A percentile compares a stretch with the other conserved stretches of the same genome.
Evolutionary conservation across 441 rosid genomes (phyloP).

Genomic region (Manihot esculenta): DNA sequence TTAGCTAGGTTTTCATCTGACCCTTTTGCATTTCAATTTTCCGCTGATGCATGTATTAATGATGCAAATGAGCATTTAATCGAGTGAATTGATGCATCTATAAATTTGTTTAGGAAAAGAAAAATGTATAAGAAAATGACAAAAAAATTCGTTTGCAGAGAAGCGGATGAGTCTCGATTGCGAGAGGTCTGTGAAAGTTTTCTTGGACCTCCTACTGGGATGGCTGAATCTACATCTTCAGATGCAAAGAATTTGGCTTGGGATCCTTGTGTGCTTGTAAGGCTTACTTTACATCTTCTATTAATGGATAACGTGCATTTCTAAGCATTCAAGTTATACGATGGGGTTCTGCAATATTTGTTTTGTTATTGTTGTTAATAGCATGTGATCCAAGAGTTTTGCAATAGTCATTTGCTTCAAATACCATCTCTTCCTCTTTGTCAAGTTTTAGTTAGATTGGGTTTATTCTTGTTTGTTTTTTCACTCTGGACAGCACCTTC

Average conservation of each 20-base stretch:
- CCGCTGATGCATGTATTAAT: background rate
- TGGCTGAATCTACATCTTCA: constrained; percentile 53
- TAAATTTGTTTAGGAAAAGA: background rate
- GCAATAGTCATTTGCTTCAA: constrained; percentile 2
- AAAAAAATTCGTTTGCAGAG: constrained; percentile 48
- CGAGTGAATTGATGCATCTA: background rate
- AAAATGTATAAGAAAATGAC: background rate
- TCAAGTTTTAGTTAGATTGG: background rate
- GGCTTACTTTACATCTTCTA: constrained; percentile 21
- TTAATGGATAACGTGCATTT: background rate
- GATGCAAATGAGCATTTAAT: background rate
- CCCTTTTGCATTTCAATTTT: constrained; percentile 7
- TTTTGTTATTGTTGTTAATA: background rate
- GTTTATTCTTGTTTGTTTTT: background rate
- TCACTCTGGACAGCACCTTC: background rate
- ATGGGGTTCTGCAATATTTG: background rate
- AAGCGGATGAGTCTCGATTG: constrained; percentile 89
- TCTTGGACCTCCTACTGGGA: constrained; percentile 96
- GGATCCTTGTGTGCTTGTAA: constrained; percentile 91
- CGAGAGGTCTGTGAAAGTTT: constrained; percentile 94
- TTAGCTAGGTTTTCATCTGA: constrained; percentile 59
- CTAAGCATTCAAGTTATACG: background rate
- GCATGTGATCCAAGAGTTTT: background rate
- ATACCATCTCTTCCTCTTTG: background rate
- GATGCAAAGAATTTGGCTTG: constrained; percentile 56